Conservation (phyloP, 2,329 filamentous ascomycete genomes). For the Venturia carpophila region DNA sequence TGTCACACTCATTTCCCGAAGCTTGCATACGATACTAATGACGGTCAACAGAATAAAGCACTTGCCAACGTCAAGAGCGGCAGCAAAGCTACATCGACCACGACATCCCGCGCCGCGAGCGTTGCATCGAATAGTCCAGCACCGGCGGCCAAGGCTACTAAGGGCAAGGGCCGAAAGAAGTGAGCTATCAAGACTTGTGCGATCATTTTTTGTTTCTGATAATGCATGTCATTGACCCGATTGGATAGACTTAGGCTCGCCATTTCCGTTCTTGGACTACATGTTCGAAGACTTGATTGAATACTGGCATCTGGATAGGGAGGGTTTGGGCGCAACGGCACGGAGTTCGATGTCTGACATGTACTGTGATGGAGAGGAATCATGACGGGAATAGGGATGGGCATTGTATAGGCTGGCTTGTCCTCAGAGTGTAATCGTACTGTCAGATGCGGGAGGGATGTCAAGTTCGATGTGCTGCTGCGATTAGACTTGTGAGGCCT, state of each 20-base stretch:
- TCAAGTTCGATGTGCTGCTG: background rate
- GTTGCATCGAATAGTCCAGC: slow-evolving; percentile 67
- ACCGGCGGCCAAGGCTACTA: slow-evolving; percentile 37
- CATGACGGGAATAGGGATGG: background rate
- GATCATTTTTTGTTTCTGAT: background rate
- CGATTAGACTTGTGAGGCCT: background rate
- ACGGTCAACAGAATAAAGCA: slow-evolving; percentile 68
- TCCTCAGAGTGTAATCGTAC: background rate
- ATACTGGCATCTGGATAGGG: background rate
- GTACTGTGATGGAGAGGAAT: background rate
- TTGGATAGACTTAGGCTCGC: slow-evolving; percentile 7
- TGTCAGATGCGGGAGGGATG: too few relatives aligned
- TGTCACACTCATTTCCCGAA: slow-evolving; percentile 14
- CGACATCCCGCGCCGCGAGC: slow-evolving; percentile 79
- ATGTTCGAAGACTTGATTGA: slow-evolving; percentile 6
- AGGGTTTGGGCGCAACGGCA: background rate
- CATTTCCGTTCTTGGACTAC: background rate
- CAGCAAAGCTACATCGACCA: slow-evolving; percentile 67
- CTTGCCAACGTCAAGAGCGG: slow-evolving; percentile 79
- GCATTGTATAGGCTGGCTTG: background rate
- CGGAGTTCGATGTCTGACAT: background rate
- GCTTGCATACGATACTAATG: slow-evolving; percentile 22
- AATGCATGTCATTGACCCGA: background rate
- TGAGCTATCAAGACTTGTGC: slow-evolving; percentile 10
- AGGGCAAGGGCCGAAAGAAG: slow-evolving; percentile 44